These are phyloP conservation scores for Grosmannia penicillata DNA, from an alignment of 2,329 filamentous ascomycete species.

Conservation along the genomic window DNA sequence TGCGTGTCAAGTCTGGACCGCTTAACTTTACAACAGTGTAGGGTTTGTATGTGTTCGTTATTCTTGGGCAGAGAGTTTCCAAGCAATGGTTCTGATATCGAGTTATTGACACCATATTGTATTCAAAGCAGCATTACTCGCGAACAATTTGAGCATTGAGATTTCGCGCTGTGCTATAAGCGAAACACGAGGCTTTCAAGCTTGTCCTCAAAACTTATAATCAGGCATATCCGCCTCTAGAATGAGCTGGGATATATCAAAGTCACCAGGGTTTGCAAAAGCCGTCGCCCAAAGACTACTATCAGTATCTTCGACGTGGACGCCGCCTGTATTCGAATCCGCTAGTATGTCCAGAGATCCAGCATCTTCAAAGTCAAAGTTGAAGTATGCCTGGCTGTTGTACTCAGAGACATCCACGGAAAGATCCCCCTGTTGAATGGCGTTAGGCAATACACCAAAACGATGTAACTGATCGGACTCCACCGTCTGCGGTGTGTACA, in stretches of 20 bases:
- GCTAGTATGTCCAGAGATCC: background rate
- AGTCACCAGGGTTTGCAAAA: constrained; percentile 20
- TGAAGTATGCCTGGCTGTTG: constrained; percentile 10
- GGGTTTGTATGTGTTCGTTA: no score
- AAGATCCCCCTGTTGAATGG: background rate
- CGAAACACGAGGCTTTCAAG: background rate
- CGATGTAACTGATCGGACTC: no score
- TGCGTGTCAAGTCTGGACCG: constrained; percentile 18
- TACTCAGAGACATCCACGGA: constrained; percentile 2
- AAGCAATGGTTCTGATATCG: no score
- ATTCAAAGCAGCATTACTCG: no score
- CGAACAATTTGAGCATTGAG: no score
- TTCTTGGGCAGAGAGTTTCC: no score
- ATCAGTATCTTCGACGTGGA: constrained; percentile 16
- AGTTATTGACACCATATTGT: no score
- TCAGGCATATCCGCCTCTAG: constrained; percentile 9
- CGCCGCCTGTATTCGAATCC: constrained; percentile 2
- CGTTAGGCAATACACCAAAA: background rate
- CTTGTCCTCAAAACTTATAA: background rate
- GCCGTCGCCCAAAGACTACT: constrained; percentile 23
- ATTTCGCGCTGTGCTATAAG: no score
- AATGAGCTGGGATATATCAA: constrained; percentile 18
- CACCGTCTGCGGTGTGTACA: no score
- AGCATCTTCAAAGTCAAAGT: constrained; percentile 10
- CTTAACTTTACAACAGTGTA: constrained; percentile 17